Base-by-base conservation (phyloP, 1,139 yeast genomes). In the Pichia sp. region DNA sequence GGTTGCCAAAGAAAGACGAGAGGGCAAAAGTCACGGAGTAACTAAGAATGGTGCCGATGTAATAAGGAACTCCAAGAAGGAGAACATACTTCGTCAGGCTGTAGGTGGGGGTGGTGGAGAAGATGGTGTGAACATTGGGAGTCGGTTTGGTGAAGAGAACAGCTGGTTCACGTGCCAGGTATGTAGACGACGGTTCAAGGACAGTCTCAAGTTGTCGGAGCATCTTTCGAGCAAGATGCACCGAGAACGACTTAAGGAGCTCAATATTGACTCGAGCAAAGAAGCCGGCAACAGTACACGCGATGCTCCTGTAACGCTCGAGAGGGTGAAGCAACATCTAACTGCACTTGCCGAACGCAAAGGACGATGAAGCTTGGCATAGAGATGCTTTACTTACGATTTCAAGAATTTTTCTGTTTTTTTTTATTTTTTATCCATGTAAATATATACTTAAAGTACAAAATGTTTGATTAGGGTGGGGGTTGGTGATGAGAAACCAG, bases 131-230 rank as follows among this genome's bases (percentile, higher is more conserved):
- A 13, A 31, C 5, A 16, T 6, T 2, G 16, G 13, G 16, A 31
- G 4, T 10, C 16, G 10, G n/a, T 52, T 52, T 34, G 54, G 53
- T 2, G 72, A 74, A 5, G 70, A 79, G 1, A 76, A 82, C 58
- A 85, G 81, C 58, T 96, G 96, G 10, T 90, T 90, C 66, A 78
- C 79, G 59, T 91, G 98, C 67, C 86, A 85, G 12, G 69, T 80
- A 2, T 91, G 98, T 66, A 80, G 85, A 59, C 67, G 86, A 57
- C 85, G 95, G 1, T 90, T 80, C 67, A 80, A 88, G 62, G 97
- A 91, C 66, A 85, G 86, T 50, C 71, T 88, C 60, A 85, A 88
- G 53, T 82, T 83, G 63, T 74, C 88, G 2, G 95, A 89, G 64
- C 98, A 91, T 69, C 72, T 88, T 62, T 87, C 87, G 62, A 82